These are phyloP conservation scores for Trichoderma gamsii DNA, from an alignment of 495 filamentous ascomycete genomes.

Conservation along the genomic window DNA sequence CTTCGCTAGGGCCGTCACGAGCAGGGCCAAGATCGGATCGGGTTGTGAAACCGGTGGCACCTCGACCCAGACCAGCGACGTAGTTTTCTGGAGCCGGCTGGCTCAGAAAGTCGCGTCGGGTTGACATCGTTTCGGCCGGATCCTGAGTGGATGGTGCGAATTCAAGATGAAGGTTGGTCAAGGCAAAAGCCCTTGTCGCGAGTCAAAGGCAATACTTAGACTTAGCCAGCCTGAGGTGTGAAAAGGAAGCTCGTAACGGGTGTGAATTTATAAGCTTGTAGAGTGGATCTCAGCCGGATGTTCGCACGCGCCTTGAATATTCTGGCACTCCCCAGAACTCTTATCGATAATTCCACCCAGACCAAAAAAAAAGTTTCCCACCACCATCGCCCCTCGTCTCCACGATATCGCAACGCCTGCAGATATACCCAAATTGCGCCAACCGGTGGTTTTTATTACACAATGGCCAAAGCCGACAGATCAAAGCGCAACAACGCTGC, in stretches of 20 bases:
- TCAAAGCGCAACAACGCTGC: constrained; percentile 51
- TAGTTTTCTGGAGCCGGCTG: constrained; percentile 96
- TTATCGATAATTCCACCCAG: constrained; percentile 15
- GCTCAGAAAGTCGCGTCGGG: constrained; percentile 84
- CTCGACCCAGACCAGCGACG: constrained; percentile 93
- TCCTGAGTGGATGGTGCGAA: not conserved
- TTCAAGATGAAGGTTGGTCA: not conserved
- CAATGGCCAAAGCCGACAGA: constrained; percentile 57
- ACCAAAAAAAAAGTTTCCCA: constrained; percentile 7
- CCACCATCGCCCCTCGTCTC: constrained; percentile 1
- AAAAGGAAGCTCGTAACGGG: not conserved
- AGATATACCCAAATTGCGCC: not conserved
- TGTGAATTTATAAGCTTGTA: not conserved
- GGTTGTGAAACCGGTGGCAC: constrained; percentile 96
- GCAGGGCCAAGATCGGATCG: constrained; percentile 94
- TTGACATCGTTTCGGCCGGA: constrained; percentile 53
- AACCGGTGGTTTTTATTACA: not conserved
- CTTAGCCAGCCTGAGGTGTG: not conserved
- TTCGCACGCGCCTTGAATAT: not conserved
- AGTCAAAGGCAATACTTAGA: constrained; percentile 5
- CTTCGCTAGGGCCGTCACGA: constrained; percentile 91
- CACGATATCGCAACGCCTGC: constrained; percentile 5
- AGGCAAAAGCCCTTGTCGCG: not conserved
- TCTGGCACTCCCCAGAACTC: not conserved
- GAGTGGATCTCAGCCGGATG: not conserved